These are phyloP conservation scores for Entamoeba moshkovskii DNA, from an alignment of 208 protist genomes.

Conservation along the genomic window DNA sequence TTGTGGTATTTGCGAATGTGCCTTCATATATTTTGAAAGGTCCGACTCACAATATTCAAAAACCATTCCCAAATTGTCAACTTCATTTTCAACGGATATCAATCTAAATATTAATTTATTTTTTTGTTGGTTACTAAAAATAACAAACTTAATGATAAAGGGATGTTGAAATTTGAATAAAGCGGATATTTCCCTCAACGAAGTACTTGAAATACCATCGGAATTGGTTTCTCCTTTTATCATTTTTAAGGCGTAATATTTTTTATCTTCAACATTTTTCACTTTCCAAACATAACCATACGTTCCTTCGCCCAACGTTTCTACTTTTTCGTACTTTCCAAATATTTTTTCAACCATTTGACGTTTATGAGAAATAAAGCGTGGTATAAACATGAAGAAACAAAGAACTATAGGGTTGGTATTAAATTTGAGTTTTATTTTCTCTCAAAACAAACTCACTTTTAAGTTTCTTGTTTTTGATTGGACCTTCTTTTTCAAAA, in stretches of 20 bases:
- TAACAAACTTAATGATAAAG: slow-evolving; percentile 62
- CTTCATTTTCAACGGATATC: slow-evolving; percentile 59
- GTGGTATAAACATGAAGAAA: no score
- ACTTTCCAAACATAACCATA: slow-evolving; percentile 39
- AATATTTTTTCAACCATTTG: no score
- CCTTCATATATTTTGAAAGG: not conserved
- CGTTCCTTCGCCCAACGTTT: slow-evolving; percentile 36
- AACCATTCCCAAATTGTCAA: slow-evolving; percentile 23
- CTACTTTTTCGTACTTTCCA: not conserved
- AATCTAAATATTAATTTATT: slow-evolving; percentile 49
- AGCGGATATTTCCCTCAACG: slow-evolving; percentile 76
- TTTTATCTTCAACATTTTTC: not conserved
- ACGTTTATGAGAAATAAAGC: no score
- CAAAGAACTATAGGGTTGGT: no score
- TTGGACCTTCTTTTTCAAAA: no score
- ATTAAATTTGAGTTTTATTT: no score
- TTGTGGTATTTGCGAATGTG: not conserved
- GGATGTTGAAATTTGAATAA: slow-evolving; percentile 84
- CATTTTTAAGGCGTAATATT: not conserved
- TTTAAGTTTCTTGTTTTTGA: no score
- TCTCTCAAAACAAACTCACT: no score
- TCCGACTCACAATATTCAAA: not conserved
- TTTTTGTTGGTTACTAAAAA: slow-evolving; percentile 51
- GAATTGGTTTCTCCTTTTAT: not conserved
- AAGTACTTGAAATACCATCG: slow-evolving; percentile 1